These are phyloP conservation scores for Mediolabrus comicus DNA, from an alignment of 108 stramenopile species.

Conservation along the genomic window DNA sequence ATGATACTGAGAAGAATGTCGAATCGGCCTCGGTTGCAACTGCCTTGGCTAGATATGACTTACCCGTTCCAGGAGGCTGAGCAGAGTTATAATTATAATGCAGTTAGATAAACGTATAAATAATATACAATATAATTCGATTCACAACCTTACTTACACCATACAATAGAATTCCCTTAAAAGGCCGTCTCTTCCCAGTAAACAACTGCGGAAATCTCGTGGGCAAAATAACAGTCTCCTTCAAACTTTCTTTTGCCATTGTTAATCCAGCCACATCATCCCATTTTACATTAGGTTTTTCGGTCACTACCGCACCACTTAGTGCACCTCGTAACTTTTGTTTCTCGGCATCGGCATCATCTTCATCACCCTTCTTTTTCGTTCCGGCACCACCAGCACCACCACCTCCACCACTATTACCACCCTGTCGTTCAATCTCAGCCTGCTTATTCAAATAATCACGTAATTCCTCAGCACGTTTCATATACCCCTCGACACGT, in stretches of 20 bases:
- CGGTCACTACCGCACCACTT: constrained; percentile 80
- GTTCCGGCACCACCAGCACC: constrained; percentile 53
- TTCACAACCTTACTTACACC: too few species aligned
- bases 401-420: constrained; percentile 44
- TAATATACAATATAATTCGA: too few species aligned
- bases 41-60: constrained; percentile 95
- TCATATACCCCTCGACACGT: constrained; percentile 98
- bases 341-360: constrained; percentile 79
- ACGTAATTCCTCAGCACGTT: constrained; percentile 96
- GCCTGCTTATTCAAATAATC: constrained; percentile 78
- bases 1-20: constrained; percentile 96
- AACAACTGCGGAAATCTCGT: constrained; percentile 93
- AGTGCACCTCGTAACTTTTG: constrained; percentile 81
- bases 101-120: neutral
- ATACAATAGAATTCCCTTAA: constrained; percentile 96
- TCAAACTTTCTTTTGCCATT: constrained; percentile 93
- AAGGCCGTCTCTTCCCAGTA: constrained; percentile 89
- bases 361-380: constrained; percentile 43
- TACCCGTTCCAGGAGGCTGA: constrained; percentile 71
- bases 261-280: constrained; percentile 98
- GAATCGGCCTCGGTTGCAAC: constrained; percentile 99
- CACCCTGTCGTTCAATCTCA: constrained; percentile 65
- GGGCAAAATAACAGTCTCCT: constrained; percentile 98
- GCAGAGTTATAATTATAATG: neutral
- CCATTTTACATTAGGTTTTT: constrained; percentile 98